phyloP scores from a whole-genome alignment of 495 filamentous ascomycete genomes.

The Trichocladium antarcticum region DNA sequence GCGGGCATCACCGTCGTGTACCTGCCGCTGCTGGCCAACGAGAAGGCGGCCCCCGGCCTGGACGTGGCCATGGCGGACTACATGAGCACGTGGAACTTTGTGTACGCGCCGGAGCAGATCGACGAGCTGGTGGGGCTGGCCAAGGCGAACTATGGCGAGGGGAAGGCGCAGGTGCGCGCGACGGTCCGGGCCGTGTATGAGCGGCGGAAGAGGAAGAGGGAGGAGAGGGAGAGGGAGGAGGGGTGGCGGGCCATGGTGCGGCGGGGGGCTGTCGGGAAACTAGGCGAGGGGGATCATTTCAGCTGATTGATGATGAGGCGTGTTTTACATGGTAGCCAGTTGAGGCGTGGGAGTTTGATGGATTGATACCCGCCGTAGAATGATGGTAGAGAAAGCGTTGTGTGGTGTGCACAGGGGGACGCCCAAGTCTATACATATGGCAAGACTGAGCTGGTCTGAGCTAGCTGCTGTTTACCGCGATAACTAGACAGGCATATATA shows the following conservation, averaged over 20 bases:
- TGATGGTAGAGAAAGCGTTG: neutral
- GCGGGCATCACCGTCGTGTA: constrained; percentile 87
- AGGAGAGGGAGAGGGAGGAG: constrained; percentile 42
- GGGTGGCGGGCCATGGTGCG: constrained; percentile 34
- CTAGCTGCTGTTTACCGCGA: too few species aligned
- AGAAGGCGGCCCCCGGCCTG: constrained; percentile 55
- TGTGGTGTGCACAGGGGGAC: neutral
- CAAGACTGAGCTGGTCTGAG: too few species aligned
- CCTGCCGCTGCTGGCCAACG: constrained; percentile 78
- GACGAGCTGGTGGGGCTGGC: constrained; percentile 73
- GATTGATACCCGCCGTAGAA: neutral
- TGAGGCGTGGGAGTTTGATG: too few species aligned
- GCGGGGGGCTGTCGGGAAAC: constrained; percentile 30
- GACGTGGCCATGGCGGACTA: constrained; percentile 73
- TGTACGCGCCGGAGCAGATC: constrained; percentile 78
- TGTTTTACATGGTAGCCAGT: too few species aligned
- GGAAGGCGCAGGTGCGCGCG: constrained; percentile 59
- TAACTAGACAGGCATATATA: too few species aligned
- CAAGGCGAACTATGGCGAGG: constrained; percentile 74
- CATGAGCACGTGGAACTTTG: constrained; percentile 94
- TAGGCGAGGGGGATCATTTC: constrained; percentile 42
- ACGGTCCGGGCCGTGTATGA: constrained; percentile 88
- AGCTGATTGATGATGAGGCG: constrained; percentile 24
- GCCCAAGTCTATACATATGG: too few species aligned
- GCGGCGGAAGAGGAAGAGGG: constrained; percentile 62